These are phyloP conservation scores for Venturia oleaginea DNA, from an alignment of 2,329 filamentous ascomycete species.

Conservation along the genomic window DNA sequence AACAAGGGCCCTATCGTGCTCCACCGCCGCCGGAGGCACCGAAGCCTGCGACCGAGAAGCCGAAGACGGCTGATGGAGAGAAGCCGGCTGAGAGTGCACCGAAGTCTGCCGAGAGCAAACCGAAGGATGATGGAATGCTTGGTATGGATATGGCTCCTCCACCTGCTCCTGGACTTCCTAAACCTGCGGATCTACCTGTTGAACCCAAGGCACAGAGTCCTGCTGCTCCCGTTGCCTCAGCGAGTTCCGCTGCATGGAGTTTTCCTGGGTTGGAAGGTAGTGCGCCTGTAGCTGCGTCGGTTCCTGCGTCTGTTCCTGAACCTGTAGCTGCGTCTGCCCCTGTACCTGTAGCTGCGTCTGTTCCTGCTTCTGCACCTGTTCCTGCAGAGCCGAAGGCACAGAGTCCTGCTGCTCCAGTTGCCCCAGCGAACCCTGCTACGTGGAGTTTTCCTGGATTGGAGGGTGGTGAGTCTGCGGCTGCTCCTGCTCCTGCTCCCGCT, in stretches of 20 bases:
- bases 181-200: background rate
- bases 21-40: background rate
- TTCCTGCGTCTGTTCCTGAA: background rate
- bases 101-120: background rate
- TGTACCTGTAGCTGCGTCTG: background rate
- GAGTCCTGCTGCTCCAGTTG: background rate
- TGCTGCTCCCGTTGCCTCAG: background rate
- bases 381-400: background rate
- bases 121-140: background rate
- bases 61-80: background rate
- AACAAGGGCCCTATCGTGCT: background rate
- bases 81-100: background rate
- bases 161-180: background rate
- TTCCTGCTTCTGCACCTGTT: background rate
- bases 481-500: background rate
- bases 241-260: background rate
- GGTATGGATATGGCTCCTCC: background rate
- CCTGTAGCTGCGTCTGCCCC: background rate
- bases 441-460: background rate
- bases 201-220: background rate
- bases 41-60: background rate
- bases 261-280: background rate
- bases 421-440: background rate
- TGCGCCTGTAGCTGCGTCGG: background rate
- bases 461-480: background rate